Base-by-base conservation (phyloP, 257 asterid genomes). In the Nemophila menziesii region DNA sequence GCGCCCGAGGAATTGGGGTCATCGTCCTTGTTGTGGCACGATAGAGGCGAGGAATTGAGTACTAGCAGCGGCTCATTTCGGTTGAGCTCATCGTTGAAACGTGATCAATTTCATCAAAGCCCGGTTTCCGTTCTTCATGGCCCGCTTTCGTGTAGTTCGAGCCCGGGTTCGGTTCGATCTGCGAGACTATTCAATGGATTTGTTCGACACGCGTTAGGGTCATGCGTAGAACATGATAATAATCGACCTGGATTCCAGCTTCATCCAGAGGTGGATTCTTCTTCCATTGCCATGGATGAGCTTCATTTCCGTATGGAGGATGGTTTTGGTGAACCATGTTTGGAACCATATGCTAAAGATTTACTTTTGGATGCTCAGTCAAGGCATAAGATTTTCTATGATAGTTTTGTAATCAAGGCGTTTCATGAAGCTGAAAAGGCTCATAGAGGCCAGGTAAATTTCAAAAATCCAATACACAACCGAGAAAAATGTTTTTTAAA, bases 91-190 rank as follows among this genome's bases (percentile, higher is more conserved):
- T 77, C 89, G 5, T 15, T 67, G 63, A 84, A 79, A 39, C 81
- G 87, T 55, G 95, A 89, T 48, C 89, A 73, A 62, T 50, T 57
- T 43, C 73, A 66, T 48, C 96, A 85, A 65, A 90, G 99, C 57
- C 99, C 99, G 16, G 92, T 82, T 7, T 85, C 99, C 0, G 99
- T 90, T 62, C 66, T 90, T 39, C 99, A 85, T 19, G 81, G 80
- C 42, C 72, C 92, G 29, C 58, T 58, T 10, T 48, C 69, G 12
- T 48, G 63, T 20, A 24, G 56, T 22, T 36, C 61, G 11, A 62
- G 64, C 54, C 33, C 33, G 44, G 44, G 69, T 44, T 69, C 86
- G 5, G 41, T 61, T 48, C 68, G 77, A 47, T 70, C 79, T n/a
- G 80, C 68, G 47, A 70, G 80, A 14, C 60, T 81, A 66, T 68